phyloP scores from a whole-genome alignment of 2,329 filamentous ascomycete genomes.

The Trichoderma afroharzianum region DNA sequence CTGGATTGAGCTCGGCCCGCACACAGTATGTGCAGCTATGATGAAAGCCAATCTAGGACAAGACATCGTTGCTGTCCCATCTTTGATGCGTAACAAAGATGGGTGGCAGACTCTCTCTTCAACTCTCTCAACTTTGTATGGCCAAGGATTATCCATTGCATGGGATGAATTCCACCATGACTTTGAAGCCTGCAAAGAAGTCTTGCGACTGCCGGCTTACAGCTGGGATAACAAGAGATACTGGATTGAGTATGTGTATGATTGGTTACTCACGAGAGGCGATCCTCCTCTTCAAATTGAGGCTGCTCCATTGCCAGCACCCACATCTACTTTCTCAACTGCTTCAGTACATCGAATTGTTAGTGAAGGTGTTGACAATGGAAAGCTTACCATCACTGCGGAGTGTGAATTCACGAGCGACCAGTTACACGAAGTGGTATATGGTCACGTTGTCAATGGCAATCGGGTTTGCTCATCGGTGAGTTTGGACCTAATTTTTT shows the following conservation, averaged over 20 bases:
- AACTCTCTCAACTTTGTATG: constrained; percentile 19
- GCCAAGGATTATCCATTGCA: constrained; percentile 58
- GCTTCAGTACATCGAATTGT: constrained; percentile 4
- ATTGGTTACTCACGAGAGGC: constrained; percentile 61
- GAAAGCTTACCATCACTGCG: constrained; percentile 51
- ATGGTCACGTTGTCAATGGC: constrained; percentile 66
- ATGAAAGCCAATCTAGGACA: constrained; percentile 4
- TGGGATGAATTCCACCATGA: constrained; percentile 66
- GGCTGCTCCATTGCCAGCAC: constrained; percentile 50
- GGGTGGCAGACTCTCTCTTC: constrained; percentile 1
- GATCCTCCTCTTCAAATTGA: constrained; percentile 29
- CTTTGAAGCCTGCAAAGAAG: constrained; percentile 30
- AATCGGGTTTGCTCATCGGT: constrained; percentile 60
- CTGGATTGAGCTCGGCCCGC: constrained; percentile 1
- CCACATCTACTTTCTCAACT: not conserved
- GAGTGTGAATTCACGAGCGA: constrained; percentile 64
- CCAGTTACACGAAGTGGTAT: constrained; percentile 57
- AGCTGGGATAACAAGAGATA: constrained; percentile 72
- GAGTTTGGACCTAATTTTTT: not conserved
- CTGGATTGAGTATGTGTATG: constrained; percentile 60
- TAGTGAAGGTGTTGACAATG: not conserved
- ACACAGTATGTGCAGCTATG: not conserved
- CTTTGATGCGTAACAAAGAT: constrained; percentile 7
- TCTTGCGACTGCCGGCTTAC: constrained; percentile 66
- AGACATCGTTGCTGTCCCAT: not conserved